Evolutionary conservation across 2,329 filamentous ascomycete species (phyloP).

Genomic region (Meredithiella fracta): DNA sequence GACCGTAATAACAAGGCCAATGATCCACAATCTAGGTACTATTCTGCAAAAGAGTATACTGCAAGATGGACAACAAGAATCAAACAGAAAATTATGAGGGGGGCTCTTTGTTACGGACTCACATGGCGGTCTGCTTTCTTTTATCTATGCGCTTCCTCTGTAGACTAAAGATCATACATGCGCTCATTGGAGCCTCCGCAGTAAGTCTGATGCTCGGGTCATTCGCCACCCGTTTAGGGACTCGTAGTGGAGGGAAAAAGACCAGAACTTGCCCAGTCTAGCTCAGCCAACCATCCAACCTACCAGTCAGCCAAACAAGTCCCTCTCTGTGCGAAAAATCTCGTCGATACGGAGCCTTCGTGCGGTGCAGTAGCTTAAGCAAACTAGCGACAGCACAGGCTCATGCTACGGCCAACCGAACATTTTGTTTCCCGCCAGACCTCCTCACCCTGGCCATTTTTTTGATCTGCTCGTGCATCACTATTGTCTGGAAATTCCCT

Average conservation of each 20-base stretch:
- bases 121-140: constrained; percentile 1
- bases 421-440: background rate
- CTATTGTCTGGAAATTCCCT: background rate
- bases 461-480: background rate
- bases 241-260: background rate
- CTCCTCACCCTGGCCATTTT: background rate
- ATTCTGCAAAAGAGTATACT: background rate
- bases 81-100: background rate
- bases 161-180: background rate
- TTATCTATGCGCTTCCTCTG: background rate
- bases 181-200: background rate
- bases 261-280: no score
- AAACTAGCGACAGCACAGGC: background rate
- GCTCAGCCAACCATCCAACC: no score
- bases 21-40: background rate
- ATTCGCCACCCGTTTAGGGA: background rate
- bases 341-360: background rate
- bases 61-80: background rate
- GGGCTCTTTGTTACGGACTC: background rate
- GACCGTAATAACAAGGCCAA: background rate
- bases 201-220: background rate
- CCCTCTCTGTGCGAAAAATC: background rate
- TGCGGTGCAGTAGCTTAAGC: background rate
- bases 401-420: background rate
- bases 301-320: no score